These are phyloP conservation scores for Saraca asoca DNA, from an alignment of 331 rosid genomes.

Conservation along the genomic window DNA sequence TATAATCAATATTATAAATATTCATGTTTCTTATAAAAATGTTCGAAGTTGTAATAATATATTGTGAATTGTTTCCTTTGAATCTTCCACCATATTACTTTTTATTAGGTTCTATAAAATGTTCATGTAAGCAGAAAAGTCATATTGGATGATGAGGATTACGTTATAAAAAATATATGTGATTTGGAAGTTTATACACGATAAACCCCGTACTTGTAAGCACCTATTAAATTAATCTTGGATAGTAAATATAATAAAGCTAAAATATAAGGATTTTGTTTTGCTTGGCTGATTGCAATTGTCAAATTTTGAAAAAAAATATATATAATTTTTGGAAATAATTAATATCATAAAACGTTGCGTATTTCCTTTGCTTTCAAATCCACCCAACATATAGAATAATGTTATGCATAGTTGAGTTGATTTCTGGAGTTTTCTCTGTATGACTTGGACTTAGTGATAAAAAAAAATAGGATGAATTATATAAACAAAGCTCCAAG, in stretches of 20 bases:
- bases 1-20: slow-evolving; percentile 11
- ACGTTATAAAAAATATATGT: neutral
- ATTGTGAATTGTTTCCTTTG: neutral
- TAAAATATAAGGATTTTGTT: slow-evolving; percentile 1
- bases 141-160: slow-evolving; percentile 25
- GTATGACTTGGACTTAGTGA: neutral
- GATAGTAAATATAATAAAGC: neutral
- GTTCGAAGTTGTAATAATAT: neutral
- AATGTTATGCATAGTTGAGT: too few species aligned
- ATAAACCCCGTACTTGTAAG: neutral
- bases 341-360: neutral
- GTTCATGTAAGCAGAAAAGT: slow-evolving; percentile 21
- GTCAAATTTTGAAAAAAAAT: too few species aligned
- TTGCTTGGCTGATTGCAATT: slow-evolving; percentile 19
- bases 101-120: slow-evolving; percentile 8
- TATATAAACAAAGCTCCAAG: neutral
- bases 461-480: too few species aligned
- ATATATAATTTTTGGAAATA: too few species aligned
- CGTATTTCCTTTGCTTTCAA: neutral
- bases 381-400: too few species aligned
- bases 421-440: too few species aligned
- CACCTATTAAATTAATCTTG: neutral
- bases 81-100: slow-evolving; percentile 37
- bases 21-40: slow-evolving; percentile 20
- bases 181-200: neutral